phyloP scores from a whole-genome alignment of 2,329 filamentous ascomycete genomes.

The Periglandula ipomoeae region DNA sequence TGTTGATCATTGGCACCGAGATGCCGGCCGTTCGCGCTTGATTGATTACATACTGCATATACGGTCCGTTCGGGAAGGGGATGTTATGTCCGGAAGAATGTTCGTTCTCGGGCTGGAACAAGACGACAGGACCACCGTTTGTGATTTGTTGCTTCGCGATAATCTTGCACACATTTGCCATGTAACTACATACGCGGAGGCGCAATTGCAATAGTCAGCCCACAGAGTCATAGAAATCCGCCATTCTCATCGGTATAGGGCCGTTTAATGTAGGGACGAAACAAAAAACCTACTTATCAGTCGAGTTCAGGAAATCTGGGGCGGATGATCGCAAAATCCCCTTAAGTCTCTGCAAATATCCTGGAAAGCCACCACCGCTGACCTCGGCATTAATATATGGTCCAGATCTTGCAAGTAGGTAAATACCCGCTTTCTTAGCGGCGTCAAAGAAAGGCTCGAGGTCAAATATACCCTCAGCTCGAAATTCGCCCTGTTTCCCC shows the following conservation, averaged over 20 bases:
- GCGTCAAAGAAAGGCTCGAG: slow-evolving; percentile 69
- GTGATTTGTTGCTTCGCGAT: slow-evolving; percentile 74
- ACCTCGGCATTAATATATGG: slow-evolving; percentile 75
- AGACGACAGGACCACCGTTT: slow-evolving; percentile 69
- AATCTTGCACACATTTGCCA: slow-evolving; percentile 49
- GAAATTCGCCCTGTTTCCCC: slow-evolving; percentile 60
- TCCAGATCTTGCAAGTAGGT: slow-evolving; percentile 62
- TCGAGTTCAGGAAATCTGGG: slow-evolving; percentile 54
- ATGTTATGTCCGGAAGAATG: slow-evolving; percentile 48
- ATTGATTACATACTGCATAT: slow-evolving; percentile 62
- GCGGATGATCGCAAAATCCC: slow-evolving; percentile 55
- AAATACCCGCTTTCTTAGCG: slow-evolving; percentile 63
- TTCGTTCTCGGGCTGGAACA: slow-evolving; percentile 77
- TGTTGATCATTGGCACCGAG: slow-evolving; percentile 65
- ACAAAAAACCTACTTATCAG: slow-evolving; percentile 44
- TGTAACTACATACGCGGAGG: slow-evolving; percentile 36
- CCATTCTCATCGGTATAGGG: too few relatives aligned
- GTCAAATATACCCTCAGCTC: slow-evolving; percentile 62
- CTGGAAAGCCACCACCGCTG: slow-evolving; percentile 69
- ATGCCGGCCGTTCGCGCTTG: slow-evolving; percentile 61
- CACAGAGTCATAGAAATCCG: too few relatives aligned
- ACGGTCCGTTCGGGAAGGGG: slow-evolving; percentile 55
- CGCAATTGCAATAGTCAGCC: too few relatives aligned
- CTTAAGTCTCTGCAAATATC: slow-evolving; percentile 65
- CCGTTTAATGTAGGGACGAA: neutral